These are phyloP conservation scores for Psilocybe cyanescens DNA, from an alignment of 768 basidiomycete genomes.

Conservation along the genomic window DNA sequence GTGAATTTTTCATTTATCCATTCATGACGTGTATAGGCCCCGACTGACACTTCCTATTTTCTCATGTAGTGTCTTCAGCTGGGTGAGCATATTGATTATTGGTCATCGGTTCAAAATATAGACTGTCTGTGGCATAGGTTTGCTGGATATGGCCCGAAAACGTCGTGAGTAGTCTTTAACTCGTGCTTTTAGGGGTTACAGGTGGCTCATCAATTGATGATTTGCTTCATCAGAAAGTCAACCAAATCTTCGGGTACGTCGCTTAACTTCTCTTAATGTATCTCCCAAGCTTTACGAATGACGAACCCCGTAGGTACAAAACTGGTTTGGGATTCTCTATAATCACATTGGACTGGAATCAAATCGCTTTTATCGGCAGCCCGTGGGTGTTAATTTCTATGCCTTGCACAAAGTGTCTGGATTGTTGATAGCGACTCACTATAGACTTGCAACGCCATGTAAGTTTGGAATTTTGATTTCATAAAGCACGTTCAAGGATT, in stretches of 20 bases:
- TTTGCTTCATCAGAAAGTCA: conserved; percentile 44
- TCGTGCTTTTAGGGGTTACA: background rate
- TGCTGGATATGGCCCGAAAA: conserved; percentile 70
- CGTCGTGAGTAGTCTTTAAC: conserved; percentile 40
- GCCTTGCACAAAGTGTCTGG: background rate
- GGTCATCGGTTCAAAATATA: background rate
- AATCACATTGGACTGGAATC: conserved; percentile 63
- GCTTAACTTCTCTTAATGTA: background rate
- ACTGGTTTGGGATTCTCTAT: conserved; percentile 56
- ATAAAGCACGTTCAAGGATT: background rate
- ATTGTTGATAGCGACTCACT: background rate
- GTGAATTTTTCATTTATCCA: conserved; percentile 28
- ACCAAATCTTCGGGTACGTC: conserved; percentile 58
- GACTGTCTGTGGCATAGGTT: conserved; percentile 37
- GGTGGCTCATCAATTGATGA: conserved; percentile 3
- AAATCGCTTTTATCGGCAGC: conserved; percentile 72
- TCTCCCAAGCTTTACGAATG: conserved; percentile 5
- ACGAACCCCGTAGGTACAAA: conserved; percentile 37
- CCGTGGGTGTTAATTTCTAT: conserved; percentile 43
- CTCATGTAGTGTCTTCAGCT: conserved; percentile 45
- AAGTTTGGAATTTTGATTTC: conserved; percentile 15
- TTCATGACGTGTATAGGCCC: background rate
- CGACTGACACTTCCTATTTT: background rate
- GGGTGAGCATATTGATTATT: conserved; percentile 35
- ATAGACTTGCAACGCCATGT: conserved; percentile 54